Percentiles rank a stretch among this genome's conserved stretches.
phyloP scores from a whole-genome alignment of 1,284 basidiomycete species.

The Trichosporon sp. region DNA sequence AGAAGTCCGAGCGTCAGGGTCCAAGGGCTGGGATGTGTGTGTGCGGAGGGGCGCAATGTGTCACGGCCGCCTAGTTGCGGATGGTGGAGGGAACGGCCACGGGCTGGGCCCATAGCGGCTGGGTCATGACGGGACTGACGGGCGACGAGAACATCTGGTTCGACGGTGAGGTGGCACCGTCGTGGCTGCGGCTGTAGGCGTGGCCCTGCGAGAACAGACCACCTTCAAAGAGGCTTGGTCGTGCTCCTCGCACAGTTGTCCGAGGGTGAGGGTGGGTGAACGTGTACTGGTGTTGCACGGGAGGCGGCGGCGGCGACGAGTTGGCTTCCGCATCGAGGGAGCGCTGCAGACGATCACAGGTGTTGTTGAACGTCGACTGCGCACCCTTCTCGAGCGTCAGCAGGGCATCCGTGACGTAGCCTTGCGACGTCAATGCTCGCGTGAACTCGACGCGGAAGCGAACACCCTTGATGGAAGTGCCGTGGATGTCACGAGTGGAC shows the following conservation, averaged over 20 bases:
- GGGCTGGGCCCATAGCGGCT: conserved; percentile 6
- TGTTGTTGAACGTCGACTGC: conserved; percentile 42
- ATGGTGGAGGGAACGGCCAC: conserved; percentile 1
- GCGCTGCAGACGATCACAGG: conserved; percentile 16
- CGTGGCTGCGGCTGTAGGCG: conserved; percentile 1
- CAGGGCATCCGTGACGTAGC: conserved; percentile 40
- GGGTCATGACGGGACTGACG: conserved; percentile 11
- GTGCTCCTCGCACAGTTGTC: neutral
- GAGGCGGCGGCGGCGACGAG: neutral
- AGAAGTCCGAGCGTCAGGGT: neutral
- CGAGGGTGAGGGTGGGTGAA: conserved; percentile 9
- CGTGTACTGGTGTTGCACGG: neutral
- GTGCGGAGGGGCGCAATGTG: neutral
- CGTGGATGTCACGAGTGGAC: conserved; percentile 26
- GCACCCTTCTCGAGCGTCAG: conserved; percentile 47
- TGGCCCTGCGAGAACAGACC: neutral
- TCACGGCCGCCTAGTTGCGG: neutral
- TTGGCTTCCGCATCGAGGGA: conserved; percentile 11
- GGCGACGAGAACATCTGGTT: conserved; percentile 7
- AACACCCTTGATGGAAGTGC: conserved; percentile 35
- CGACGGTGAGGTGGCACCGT: neutral
- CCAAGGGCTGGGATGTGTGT: neutral
- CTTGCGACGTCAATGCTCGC: conserved; percentile 24
- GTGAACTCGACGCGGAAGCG: conserved; percentile 45
- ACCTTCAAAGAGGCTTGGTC: conserved; percentile 9